A percentile compares a stretch with the other conserved stretches of the same genome.
Evolutionary conservation across 1,139 yeast genomes (phyloP).

Genomic region (Arxiozyma slooffiae): DNA sequence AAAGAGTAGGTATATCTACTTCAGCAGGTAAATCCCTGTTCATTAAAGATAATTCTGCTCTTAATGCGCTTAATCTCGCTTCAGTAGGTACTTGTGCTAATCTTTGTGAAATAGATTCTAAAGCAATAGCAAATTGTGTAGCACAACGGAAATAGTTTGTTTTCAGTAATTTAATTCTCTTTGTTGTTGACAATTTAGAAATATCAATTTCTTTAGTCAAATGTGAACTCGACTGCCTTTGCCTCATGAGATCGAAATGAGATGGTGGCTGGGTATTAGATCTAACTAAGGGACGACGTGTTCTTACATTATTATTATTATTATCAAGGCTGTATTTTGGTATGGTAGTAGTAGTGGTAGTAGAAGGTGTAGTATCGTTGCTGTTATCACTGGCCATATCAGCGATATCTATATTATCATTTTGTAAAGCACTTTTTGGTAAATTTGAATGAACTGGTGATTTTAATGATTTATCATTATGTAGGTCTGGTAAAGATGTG

Average conservation of each 20-base stretch:
- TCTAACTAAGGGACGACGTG: conserved; percentile 7
- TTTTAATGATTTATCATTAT: conserved; percentile 12
- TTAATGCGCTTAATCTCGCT: conserved; percentile 75
- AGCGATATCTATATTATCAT: not conserved
- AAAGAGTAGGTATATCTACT: conserved; percentile 80
- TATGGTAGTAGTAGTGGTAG: not conserved
- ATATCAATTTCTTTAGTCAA: conserved; percentile 16
- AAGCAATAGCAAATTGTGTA: conserved; percentile 80
- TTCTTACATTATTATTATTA: not conserved
- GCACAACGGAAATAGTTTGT: conserved; percentile 80
- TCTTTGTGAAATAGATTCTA: conserved; percentile 78
- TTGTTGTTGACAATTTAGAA: conserved; percentile 35
- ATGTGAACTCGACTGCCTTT: conserved; percentile 1
- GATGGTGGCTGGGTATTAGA: conserved; percentile 13
- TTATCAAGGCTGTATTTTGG: not conserved
- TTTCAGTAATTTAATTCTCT: conserved; percentile 49
- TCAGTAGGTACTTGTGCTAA: conserved; percentile 84
- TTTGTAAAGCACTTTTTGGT: not conserved
- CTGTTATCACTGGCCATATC: not conserved
- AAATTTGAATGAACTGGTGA: conserved; percentile 16
- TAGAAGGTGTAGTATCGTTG: not conserved
- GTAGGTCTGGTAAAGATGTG: conserved; percentile 34
- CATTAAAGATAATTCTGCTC: conserved; percentile 79
- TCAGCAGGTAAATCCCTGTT: conserved; percentile 85
- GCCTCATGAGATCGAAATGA: conserved; percentile 3